phyloP scores from a whole-genome alignment of 116 monocot species.

The Trichopus zeylanicus region DNA sequence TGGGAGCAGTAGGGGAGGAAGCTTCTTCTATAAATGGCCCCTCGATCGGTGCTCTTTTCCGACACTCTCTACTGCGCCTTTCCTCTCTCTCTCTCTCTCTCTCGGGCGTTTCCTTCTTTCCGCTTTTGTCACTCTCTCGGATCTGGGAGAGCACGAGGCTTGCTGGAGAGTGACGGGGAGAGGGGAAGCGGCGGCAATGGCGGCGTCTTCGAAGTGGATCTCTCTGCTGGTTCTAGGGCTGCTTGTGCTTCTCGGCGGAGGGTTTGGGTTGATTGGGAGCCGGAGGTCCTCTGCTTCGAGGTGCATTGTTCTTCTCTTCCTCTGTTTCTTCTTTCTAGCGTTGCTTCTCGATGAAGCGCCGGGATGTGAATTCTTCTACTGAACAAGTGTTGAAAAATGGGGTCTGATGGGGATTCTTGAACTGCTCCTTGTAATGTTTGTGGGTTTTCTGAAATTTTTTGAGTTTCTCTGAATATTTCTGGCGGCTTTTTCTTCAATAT shows the following conservation, averaged over 20 bases:
- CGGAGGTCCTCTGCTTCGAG: conserved; percentile 9
- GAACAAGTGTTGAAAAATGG: too few species aligned
- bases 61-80: too few species aligned
- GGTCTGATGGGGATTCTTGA: too few species aligned
- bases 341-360: neutral
- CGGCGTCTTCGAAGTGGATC: conserved; percentile 21
- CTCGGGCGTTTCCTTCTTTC: neutral
- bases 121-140: conserved; percentile 1
- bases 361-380: too few species aligned
- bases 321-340: neutral
- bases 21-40: conserved; percentile 27
- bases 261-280: conserved; percentile 24
- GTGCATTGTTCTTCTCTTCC: conserved; percentile 10
- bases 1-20: conserved; percentile 3
- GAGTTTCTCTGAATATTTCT: too few species aligned
- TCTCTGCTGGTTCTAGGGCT: conserved; percentile 11
- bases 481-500: too few species aligned
- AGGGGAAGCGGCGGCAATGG: conserved; percentile 17
- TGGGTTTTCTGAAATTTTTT: too few species aligned
- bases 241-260: conserved; percentile 17
- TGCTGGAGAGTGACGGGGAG: conserved; percentile 4
- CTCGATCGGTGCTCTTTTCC: neutral
- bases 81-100: conserved; percentile 6
- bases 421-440: too few species aligned
- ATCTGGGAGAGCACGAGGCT: conserved; percentile 3